phyloP scores from a whole-genome alignment of 1,284 basidiomycete species.

The Melanopsichium pennsylvanicum region DNA sequence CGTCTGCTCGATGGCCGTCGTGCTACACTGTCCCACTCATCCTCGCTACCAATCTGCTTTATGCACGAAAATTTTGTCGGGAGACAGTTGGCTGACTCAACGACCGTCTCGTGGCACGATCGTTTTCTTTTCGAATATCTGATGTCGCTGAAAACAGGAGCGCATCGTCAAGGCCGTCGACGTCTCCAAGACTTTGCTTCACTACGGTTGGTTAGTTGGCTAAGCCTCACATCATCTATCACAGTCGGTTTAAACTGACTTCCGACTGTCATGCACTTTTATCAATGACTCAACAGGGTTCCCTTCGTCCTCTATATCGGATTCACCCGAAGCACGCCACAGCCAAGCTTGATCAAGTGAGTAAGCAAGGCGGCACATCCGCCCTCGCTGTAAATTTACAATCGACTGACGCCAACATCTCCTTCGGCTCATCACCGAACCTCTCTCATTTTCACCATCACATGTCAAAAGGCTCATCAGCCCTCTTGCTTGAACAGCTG shows the following conservation, averaged over 20 bases:
- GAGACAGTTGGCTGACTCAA: no score
- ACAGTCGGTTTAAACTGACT: not conserved
- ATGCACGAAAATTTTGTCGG: no score
- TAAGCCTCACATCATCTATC: no score
- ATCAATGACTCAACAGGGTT: conserved; percentile 40
- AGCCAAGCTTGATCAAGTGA: conserved; percentile 63
- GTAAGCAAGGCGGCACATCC: conserved; percentile 11
- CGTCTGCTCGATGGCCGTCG: no score
- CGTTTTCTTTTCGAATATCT: not conserved
- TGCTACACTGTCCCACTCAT: no score
- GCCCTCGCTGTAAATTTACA: no score
- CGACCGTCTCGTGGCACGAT: no score
- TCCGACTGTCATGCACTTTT: not conserved
- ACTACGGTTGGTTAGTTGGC: conserved; percentile 60
- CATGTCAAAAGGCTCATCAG: conserved; percentile 50
- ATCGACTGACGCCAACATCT: no score
- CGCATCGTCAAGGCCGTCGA: conserved; percentile 60
- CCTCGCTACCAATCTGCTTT: no score
- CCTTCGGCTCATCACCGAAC: not conserved
- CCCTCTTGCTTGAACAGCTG: conserved; percentile 44
- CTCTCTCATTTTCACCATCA: not conserved
- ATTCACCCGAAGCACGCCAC: conserved; percentile 60
- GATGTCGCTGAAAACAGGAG: conserved; percentile 38
- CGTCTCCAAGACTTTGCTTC: conserved; percentile 60
- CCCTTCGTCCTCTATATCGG: conserved; percentile 64